Evolutionary conservation across 345 rosid genomes (phyloP).

Genomic region (Gossypium ekmanianum): DNA sequence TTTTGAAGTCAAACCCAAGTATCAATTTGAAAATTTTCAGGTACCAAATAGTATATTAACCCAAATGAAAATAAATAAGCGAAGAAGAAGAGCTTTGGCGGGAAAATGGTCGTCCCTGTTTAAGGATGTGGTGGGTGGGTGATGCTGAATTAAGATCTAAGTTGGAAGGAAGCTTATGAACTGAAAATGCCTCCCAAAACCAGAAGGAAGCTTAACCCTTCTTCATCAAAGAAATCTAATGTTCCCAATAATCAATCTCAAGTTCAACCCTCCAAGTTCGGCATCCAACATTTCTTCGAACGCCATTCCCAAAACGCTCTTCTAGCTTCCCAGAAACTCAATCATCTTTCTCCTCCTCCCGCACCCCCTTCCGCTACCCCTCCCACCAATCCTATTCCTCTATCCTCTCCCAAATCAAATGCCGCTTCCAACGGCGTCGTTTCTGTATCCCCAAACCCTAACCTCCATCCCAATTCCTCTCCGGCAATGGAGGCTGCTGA

Average conservation of each 20-base stretch:
- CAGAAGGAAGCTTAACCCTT: conserved; percentile 51
- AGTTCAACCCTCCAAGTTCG: conserved; percentile 50
- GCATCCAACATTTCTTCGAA: conserved; percentile 80
- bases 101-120: conserved; percentile 5
- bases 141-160: not conserved
- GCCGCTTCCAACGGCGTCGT: conserved; percentile 4
- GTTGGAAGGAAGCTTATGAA: not conserved
- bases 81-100: conserved; percentile 10
- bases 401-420: not conserved
- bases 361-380: not conserved
- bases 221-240: conserved; percentile 37
- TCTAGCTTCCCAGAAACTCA: conserved; percentile 20
- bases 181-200: conserved; percentile 64
- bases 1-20: too few species aligned
- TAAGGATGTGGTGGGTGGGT: not conserved
- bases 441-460: conserved; percentile 8
- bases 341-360: not conserved
- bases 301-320: conserved; percentile 57
- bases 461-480: not conserved
- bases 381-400: not conserved
- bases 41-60: too few species aligned
- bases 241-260: conserved; percentile 34
- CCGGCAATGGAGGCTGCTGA: conserved; percentile 14
- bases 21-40: too few species aligned
- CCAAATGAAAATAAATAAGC: not conserved